Percentiles rank a stretch among this genome's conserved stretches.
phyloP scores from a whole-genome alignment of 2,329 filamentous ascomycete genomes.

The Stachybotrys chartarum region DNA sequence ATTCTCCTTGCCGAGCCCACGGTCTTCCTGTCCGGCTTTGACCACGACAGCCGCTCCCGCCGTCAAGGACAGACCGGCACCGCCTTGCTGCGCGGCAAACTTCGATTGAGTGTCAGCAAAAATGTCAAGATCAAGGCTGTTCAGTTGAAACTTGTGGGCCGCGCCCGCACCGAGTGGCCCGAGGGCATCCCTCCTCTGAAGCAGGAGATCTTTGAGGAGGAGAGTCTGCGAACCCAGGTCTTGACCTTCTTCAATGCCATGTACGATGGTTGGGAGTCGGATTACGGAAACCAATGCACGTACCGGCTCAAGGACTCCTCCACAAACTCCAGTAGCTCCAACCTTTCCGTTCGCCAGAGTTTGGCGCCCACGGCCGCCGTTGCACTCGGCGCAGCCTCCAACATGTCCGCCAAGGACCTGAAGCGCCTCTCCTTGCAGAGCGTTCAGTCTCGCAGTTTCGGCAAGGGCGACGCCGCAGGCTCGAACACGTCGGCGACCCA shows the following conservation, averaged over 20 bases:
- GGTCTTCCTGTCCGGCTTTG: slow-evolving; percentile 72
- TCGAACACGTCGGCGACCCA: slow-evolving; percentile 52
- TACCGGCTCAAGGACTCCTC: slow-evolving; percentile 37
- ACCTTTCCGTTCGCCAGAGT: slow-evolving; percentile 6
- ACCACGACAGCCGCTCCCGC: slow-evolving; percentile 54
- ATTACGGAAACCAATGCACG: slow-evolving; percentile 57
- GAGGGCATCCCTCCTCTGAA: slow-evolving; percentile 90
- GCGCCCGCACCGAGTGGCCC: slow-evolving; percentile 88
- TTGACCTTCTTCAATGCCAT: slow-evolving; percentile 87
- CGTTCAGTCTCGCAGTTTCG: slow-evolving; percentile 79
- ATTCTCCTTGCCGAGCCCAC: slow-evolving; percentile 75
- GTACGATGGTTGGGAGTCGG: slow-evolving; percentile 51
- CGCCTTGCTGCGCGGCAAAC: slow-evolving; percentile 75
- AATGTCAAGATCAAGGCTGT: slow-evolving; percentile 90
- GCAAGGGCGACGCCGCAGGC: slow-evolving; percentile 65
- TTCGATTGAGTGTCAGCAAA: slow-evolving; percentile 79
- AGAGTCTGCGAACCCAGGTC: slow-evolving; percentile 79
- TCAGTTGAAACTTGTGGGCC: slow-evolving; percentile 77
- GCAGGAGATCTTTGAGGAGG: slow-evolving; percentile 74
- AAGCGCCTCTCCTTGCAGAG: slow-evolving; percentile 71
- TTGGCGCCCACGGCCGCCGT: slow-evolving; percentile 12
- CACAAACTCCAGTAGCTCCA: slow-evolving; percentile 27
- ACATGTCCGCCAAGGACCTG: slow-evolving; percentile 38
- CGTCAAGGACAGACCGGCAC: slow-evolving; percentile 58
- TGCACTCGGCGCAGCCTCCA: slow-evolving; percentile 13